Conservation (phyloP, 441 rosid genomes). For the Populus hybrid region DNA sequence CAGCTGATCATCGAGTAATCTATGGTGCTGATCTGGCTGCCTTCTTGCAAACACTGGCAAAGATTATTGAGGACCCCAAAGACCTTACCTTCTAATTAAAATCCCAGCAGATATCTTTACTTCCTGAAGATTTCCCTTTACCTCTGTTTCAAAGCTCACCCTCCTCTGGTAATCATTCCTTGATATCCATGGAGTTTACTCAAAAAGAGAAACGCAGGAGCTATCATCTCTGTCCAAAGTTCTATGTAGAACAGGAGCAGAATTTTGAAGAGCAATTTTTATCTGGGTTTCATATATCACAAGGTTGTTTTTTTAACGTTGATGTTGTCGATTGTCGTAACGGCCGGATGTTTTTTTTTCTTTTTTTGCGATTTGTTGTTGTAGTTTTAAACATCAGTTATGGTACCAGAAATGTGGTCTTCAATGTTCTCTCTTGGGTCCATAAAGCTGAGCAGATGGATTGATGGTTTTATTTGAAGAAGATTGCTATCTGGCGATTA, state of each 20-base stretch:
- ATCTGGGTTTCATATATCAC: conserved; percentile 5
- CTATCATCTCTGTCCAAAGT: conserved; percentile 8
- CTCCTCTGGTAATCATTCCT: conserved; percentile 12
- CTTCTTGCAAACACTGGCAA: conserved; percentile 83
- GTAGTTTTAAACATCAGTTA: not conserved
- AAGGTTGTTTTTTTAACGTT: conserved; percentile 16
- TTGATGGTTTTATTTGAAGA: not conserved
- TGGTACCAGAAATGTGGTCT: not conserved
- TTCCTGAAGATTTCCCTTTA: not conserved
- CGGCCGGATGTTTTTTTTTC: not conserved
- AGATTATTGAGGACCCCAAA: conserved; percentile 82
- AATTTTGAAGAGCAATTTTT: conserved; percentile 19
- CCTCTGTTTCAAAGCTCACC: conserved; percentile 9
- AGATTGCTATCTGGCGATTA: too few relatives aligned
- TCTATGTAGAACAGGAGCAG: conserved; percentile 9
- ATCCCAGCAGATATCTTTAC: conserved; percentile 3
- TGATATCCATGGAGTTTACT: conserved; percentile 9
- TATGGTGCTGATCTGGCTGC: conserved; percentile 94
- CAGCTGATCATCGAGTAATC: conserved; percentile 92
- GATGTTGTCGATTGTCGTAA: not conserved
- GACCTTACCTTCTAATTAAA: conserved; percentile 66
- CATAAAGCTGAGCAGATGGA: not conserved
- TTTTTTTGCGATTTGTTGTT: not conserved
- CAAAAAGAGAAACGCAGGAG: conserved; percentile 7
- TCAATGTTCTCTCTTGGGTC: not conserved